Evolutionary conservation across 129 eudicot genomes (phyloP).

Genomic region (Saposhnikovia divaricata): DNA sequence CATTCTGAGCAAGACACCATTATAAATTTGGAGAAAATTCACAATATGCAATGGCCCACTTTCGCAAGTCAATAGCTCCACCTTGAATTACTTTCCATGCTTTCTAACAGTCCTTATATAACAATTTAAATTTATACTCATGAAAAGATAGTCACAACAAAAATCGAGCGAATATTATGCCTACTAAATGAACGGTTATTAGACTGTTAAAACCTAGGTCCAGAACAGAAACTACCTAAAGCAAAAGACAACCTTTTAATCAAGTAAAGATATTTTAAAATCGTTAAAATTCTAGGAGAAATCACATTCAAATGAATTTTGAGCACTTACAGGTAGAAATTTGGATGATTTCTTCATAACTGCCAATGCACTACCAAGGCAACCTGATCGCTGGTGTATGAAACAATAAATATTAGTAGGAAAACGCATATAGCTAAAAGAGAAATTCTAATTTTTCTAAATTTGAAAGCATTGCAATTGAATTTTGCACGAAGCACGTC

Average conservation of each 20-base stretch:
- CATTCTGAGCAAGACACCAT: not conserved
- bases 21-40: not conserved
- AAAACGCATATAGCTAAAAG: not conserved
- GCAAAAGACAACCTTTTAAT: not conserved
- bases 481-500: not conserved
- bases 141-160: not conserved
- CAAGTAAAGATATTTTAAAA: not conserved
- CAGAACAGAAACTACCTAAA: not conserved
- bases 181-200: not conserved
- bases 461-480: not conserved
- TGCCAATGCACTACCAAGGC: slow-evolving; percentile 90
- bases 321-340: slow-evolving; percentile 75
- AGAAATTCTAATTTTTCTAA: not conserved
- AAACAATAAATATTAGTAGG: slow-evolving; percentile 16
- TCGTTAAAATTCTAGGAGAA: not conserved
- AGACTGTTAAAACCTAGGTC: not conserved
- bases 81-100: not conserved
- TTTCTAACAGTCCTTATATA: not conserved
- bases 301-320: not conserved
- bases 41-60: not conserved
- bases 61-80: not conserved
- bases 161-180: slow-evolving; percentile 1
- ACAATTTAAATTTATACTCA: not conserved
- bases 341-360: slow-evolving; percentile 90
- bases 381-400: slow-evolving; percentile 70